Evolutionary conservation across 2,329 filamentous ascomycete genomes (phyloP).

Genomic region (Colletotrichum sp.): DNA sequence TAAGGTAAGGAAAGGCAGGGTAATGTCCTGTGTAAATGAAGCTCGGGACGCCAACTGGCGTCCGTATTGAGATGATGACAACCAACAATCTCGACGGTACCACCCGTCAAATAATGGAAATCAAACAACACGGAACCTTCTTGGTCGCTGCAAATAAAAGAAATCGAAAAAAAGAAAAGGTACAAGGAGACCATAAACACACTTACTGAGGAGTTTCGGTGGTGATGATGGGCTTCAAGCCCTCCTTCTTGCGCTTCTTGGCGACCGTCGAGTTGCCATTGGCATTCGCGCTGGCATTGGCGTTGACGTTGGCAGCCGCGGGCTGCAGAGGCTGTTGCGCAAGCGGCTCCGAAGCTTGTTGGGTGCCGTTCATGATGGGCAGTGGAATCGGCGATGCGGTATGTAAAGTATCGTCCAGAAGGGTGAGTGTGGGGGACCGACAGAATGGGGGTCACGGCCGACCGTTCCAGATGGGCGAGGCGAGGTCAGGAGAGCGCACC

Average conservation of each 20-base stretch:
- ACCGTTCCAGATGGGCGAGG: not conserved
- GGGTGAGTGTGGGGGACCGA: not conserved
- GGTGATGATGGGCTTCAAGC: slow-evolving; percentile 77
- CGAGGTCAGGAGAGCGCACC: not conserved
- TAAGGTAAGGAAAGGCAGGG: not conserved
- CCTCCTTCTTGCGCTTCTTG: slow-evolving; percentile 80
- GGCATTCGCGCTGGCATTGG: not conserved
- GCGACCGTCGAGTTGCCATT: slow-evolving; percentile 22
- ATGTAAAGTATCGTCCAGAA: not conserved
- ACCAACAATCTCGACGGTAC: not conserved
- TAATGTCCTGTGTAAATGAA: slow-evolving; percentile 6
- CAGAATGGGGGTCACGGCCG: not conserved
- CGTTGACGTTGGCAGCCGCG: not conserved
- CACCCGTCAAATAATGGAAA: not conserved
- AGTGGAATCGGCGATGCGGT: not conserved
- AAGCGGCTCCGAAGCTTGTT: slow-evolving; percentile 9
- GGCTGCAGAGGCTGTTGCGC: slow-evolving; percentile 17
- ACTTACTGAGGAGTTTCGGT: slow-evolving; percentile 58
- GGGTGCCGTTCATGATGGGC: slow-evolving; percentile 20
- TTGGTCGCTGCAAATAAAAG: not conserved
- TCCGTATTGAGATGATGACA: not conserved
- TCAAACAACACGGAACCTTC: not conserved
- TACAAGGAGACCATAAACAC: slow-evolving; percentile 13
- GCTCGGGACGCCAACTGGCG: not conserved
- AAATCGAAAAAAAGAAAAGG: not conserved